phyloP scores from a whole-genome alignment of 257 asterid genomes.

The Lantana camara region DNA sequence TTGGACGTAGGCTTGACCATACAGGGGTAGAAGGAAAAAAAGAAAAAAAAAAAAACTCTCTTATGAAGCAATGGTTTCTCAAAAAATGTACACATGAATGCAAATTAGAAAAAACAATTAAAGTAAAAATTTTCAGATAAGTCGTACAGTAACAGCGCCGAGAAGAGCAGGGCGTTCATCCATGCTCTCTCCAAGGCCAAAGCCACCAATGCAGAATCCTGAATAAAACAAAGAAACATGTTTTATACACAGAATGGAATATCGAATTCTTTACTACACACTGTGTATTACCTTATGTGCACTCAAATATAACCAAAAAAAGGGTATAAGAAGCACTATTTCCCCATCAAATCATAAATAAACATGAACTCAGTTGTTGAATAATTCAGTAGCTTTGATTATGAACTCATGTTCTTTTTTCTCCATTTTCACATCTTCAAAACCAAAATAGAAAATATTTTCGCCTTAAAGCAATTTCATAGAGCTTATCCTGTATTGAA shows the following conservation, averaged over 20 bases:
- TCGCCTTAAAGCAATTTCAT: neutral
- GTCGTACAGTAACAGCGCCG: slow-evolving; percentile 64
- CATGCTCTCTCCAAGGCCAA: slow-evolving; percentile 92
- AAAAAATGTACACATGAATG: neutral
- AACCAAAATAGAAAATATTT: slow-evolving; percentile 1
- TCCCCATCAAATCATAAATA: neutral
- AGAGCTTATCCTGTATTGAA: neutral
- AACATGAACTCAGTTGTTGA: neutral
- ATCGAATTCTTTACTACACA: slow-evolving; percentile 8
- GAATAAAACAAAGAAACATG: slow-evolving; percentile 26
- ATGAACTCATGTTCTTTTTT: neutral
- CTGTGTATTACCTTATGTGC: neutral
- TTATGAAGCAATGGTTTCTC: slow-evolving; percentile 5
- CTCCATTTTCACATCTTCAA: slow-evolving; percentile 1
- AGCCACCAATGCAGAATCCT: slow-evolving; percentile 92
- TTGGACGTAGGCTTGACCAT: neutral
- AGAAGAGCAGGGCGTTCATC: slow-evolving; percentile 82
- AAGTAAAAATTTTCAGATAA: slow-evolving; percentile 15
- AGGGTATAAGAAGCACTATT: neutral
- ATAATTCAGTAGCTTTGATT: neutral
- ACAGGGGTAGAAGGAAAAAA: neutral
- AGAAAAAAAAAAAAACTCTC: neutral
- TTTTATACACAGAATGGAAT: slow-evolving; percentile 2
- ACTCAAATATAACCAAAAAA: slow-evolving; percentile 12
- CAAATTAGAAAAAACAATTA: neutral